Percentiles rank a stretch among this genome's conserved stretches.
phyloP scores from a whole-genome alignment of 306 rosid genomes.

The Begonia fuchsioides region DNA sequence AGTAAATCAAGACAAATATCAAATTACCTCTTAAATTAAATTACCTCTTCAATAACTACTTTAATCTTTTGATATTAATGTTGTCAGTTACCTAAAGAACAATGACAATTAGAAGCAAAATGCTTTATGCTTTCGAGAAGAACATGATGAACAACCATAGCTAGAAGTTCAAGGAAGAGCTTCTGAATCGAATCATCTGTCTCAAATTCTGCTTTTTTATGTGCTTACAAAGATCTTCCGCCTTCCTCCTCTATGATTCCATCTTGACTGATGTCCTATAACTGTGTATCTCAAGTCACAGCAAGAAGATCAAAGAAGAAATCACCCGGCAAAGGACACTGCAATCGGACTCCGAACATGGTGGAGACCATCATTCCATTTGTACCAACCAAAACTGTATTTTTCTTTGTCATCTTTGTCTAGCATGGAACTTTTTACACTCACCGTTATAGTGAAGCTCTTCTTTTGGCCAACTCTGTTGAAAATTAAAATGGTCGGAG shows the following conservation, averaged over 20 bases:
- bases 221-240: neutral
- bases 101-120: too few relatives aligned
- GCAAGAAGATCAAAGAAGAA: neutral
- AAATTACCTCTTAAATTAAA: too few relatives aligned
- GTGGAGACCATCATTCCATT: constrained; percentile 34
- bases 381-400: constrained; percentile 62
- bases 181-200: too few relatives aligned
- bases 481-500: constrained; percentile 43
- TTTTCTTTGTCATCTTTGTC: constrained; percentile 9
- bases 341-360: constrained; percentile 64
- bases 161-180: too few relatives aligned
- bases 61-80: too few relatives aligned
- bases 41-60: too few relatives aligned
- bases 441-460: constrained; percentile 44
- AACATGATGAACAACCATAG: too few relatives aligned
- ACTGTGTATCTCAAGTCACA: neutral
- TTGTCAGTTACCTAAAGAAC: too few relatives aligned
- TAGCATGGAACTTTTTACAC: constrained; percentile 14
- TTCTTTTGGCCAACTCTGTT: constrained; percentile 38
- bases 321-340: constrained; percentile 30
- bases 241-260: neutral
- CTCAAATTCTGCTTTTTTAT: too few relatives aligned
- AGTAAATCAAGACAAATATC: too few relatives aligned
- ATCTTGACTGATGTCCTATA: neutral
- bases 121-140: too few relatives aligned